phyloP scores from a whole-genome alignment of 2,329 filamentous ascomycete species.

The Nemania serpens region DNA sequence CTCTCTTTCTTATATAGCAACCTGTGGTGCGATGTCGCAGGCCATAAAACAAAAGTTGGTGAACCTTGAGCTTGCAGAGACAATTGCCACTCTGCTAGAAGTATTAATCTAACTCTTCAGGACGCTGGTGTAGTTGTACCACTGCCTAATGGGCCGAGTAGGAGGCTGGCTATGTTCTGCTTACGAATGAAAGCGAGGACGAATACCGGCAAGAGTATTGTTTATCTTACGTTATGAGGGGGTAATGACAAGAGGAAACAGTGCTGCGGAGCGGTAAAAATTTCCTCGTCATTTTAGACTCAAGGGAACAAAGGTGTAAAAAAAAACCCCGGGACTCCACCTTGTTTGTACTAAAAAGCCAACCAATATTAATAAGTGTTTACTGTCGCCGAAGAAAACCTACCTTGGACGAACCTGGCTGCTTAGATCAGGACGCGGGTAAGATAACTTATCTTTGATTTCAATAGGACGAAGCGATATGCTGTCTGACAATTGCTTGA shows the following conservation, averaged over 20 bases:
- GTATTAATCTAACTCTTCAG: not conserved
- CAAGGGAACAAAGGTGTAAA: conserved; percentile 25
- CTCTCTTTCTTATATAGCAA: conserved; percentile 13
- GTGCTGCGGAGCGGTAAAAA: conserved; percentile 27
- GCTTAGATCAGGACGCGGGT: not conserved
- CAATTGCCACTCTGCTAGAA: not conserved
- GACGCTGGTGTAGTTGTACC: not conserved
- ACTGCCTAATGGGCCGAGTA: not conserved
- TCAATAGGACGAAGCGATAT: conserved; percentile 7
- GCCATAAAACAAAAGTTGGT: not conserved
- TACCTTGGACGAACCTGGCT: not conserved
- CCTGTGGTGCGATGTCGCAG: conserved; percentile 18
- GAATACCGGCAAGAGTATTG: not conserved
- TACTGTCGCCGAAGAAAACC: not conserved
- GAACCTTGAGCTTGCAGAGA: not conserved
- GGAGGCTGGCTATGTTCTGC: conserved; percentile 4
- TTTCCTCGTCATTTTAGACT: conserved; percentile 26
- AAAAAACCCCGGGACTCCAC: conserved; percentile 26
- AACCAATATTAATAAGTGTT: conserved; percentile 9
- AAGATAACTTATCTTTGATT: conserved; percentile 21
- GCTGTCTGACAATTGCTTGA: not conserved
- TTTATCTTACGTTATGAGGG: conserved; percentile 35
- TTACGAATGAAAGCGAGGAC: conserved; percentile 7
- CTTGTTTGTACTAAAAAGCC: conserved; percentile 12
- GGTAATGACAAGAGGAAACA: conserved; percentile 21